Conservation (phyloP, 495 filamentous ascomycete genomes). For the Hypoxylon crocopeplum region DNA sequence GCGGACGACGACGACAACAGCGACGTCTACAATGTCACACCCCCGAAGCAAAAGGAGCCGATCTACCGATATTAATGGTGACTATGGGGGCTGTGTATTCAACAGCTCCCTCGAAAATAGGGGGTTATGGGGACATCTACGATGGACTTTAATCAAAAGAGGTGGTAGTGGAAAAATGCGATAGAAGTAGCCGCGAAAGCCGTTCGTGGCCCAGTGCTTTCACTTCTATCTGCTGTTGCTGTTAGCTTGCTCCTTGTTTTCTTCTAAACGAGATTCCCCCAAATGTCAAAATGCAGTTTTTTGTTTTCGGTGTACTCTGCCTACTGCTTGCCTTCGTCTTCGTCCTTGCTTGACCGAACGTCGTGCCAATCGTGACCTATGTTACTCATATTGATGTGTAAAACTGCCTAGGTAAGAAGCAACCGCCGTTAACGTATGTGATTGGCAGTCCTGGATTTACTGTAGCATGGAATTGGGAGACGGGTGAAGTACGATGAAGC, state of each 20-base stretch:
- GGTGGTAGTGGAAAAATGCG: constrained; percentile 6
- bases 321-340: not conserved
- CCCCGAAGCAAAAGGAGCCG: constrained; percentile 41
- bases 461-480: too few species aligned
- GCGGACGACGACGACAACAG: constrained; percentile 13
- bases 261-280: constrained; percentile 36
- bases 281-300: constrained; percentile 15
- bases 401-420: too few species aligned
- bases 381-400: too few species aligned
- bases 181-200: constrained; percentile 1
- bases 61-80: constrained; percentile 48
- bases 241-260: constrained; percentile 15
- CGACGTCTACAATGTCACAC: constrained; percentile 25
- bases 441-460: too few species aligned
- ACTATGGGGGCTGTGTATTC: not conserved
- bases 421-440: too few species aligned
- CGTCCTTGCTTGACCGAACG: not conserved
- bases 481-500: too few species aligned
- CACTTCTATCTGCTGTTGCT: constrained; percentile 11
- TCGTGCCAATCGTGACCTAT: not conserved
- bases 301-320: not conserved
- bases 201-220: not conserved
- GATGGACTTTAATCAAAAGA: not conserved
- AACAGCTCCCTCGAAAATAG: not conserved
- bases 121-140: not conserved